phyloP scores from a whole-genome alignment of 768 basidiomycete genomes.

The Pleurotus tuber-regium region DNA sequence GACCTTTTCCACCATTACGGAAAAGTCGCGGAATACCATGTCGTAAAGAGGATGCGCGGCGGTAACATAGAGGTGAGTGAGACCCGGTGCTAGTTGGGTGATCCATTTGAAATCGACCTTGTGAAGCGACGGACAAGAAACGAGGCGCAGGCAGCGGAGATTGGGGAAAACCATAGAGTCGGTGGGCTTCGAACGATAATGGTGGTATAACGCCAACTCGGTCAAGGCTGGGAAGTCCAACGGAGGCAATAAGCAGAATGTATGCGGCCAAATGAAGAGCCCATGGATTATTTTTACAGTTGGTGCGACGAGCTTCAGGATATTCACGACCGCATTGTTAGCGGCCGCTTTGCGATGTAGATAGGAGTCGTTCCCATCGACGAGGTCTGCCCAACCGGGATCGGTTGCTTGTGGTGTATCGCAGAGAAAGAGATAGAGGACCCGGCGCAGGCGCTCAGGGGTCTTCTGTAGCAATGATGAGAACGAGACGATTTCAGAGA shows the following conservation, averaged over 20 bases:
- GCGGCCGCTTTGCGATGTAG: not conserved
- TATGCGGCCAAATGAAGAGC: slow-evolving; percentile 2
- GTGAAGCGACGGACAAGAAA: slow-evolving; percentile 1
- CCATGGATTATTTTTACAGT: slow-evolving; percentile 1
- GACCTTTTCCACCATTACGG: not conserved
- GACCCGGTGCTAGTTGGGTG: not conserved
- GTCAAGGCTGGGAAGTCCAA: slow-evolving; percentile 1
- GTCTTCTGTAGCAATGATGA: slow-evolving; percentile 18
- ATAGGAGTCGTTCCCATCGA: not conserved
- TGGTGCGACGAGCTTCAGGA: slow-evolving; percentile 1
- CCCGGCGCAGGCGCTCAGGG: not conserved
- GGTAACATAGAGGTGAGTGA: not conserved
- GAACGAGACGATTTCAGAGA: slow-evolving; percentile 24
- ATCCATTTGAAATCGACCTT: slow-evolving; percentile 7
- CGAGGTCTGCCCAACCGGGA: not conserved
- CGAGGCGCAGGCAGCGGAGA: not conserved
- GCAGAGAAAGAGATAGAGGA: slow-evolving; percentile 1
- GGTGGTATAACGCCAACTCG: not conserved
- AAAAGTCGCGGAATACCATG: not conserved
- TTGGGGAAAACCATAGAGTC: not conserved
- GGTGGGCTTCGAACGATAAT: slow-evolving; percentile 2
- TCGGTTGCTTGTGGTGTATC: not conserved
- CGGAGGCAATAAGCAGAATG: slow-evolving; percentile 2
- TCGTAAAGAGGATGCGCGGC: slow-evolving; percentile 1
- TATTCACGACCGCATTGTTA: slow-evolving; percentile 1